phyloP scores from a whole-genome alignment of 208 protist species.

The Leptomonas seymouri region DNA sequence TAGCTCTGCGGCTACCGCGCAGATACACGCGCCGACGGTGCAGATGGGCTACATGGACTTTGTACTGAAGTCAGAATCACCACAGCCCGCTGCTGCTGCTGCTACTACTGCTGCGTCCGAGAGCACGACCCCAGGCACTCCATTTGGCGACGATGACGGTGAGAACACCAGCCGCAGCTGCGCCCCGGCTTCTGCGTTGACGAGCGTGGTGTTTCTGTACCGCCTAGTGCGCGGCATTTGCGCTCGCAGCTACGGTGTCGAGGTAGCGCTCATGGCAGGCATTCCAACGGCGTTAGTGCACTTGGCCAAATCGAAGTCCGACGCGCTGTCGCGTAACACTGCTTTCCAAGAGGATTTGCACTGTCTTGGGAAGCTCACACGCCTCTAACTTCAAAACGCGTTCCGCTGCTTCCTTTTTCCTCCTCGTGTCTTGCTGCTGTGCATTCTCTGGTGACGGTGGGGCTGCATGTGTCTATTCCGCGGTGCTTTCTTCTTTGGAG shows the following conservation, averaged over 20 bases:
- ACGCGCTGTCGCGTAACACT: conserved; percentile 58
- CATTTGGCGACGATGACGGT: background rate
- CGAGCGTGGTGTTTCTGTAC: conserved; percentile 88
- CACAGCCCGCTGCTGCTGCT: background rate
- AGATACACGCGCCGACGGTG: conserved; percentile 22
- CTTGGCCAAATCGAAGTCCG: conserved; percentile 62
- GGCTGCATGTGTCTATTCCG: background rate
- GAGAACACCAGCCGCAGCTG: conserved; percentile 22
- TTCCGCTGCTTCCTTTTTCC: background rate
- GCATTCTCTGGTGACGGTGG: background rate
- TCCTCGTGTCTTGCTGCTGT: background rate
- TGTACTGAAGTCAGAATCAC: conserved; percentile 37
- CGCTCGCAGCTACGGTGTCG: conserved; percentile 90
- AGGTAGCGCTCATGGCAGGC: conserved; percentile 90
- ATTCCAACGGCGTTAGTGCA: conserved; percentile 64
- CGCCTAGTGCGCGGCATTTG: conserved; percentile 86
- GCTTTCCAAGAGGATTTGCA: conserved; percentile 64
- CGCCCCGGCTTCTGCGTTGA: conserved; percentile 23
- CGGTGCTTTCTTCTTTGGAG: background rate
- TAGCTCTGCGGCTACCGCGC: background rate
- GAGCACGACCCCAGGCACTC: background rate
- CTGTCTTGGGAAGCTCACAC: conserved; percentile 34
- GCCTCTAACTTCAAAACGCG: background rate
- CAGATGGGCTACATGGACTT: conserved; percentile 92
- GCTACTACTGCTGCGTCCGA: background rate